phyloP scores from a whole-genome alignment of 306 rosid species.

The Lathyrus aphaca region DNA sequence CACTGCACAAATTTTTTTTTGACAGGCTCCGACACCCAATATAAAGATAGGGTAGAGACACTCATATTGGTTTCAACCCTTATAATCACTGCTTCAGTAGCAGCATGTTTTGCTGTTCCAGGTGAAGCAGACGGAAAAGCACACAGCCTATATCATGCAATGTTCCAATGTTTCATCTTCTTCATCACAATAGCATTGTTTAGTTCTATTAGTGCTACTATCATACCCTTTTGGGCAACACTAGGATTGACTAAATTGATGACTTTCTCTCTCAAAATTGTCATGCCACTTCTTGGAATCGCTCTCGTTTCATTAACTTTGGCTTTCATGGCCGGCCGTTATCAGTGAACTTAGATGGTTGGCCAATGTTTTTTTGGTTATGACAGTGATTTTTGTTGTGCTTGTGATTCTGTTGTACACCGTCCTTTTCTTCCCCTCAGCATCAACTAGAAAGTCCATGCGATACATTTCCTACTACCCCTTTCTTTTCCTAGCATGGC shows the following conservation, averaged over 20 bases:
- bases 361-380: background rate
- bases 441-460: background rate
- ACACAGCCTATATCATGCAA: background rate
- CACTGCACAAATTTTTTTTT: background rate
- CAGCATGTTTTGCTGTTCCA: constrained; percentile 42
- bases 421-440: background rate
- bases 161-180: constrained; percentile 34
- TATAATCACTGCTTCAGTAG: constrained; percentile 32
- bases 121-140: constrained; percentile 36
- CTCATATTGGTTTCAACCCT: constrained; percentile 38
- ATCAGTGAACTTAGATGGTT: background rate
- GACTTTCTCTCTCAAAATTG: background rate
- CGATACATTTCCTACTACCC: background rate
- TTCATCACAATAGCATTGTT: constrained; percentile 40
- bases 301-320: constrained; percentile 33
- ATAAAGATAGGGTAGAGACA: constrained; percentile 18
- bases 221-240: constrained; percentile 43
- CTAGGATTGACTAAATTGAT: constrained; percentile 17
- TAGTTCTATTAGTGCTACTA: constrained; percentile 33
- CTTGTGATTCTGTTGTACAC: background rate
- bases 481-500: background rate
- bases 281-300: constrained; percentile 37
- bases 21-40: background rate
- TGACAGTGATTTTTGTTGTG: background rate
- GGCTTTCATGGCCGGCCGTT: constrained; percentile 28